Evolutionary conservation across 257 asterid genomes (phyloP).

Genomic region (Eustoma russellianum): DNA sequence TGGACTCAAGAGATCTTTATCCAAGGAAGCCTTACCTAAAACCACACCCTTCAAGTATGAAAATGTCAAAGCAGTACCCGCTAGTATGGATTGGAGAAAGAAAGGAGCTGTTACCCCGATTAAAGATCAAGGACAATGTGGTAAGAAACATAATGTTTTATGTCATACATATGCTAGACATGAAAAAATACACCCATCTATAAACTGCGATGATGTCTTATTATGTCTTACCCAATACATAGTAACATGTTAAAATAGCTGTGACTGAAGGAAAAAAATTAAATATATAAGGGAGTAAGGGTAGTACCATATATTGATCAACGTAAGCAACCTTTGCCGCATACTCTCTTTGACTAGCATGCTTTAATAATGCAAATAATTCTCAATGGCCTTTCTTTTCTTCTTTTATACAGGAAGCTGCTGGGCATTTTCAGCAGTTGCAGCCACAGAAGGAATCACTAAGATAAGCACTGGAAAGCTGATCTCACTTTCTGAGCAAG

Average conservation of each 20-base stretch:
- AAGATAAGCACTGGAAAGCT: slow-evolving; percentile 18
- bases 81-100: slow-evolving; percentile 17
- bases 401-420: slow-evolving; percentile 13
- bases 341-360: too few relatives aligned
- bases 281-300: too few relatives aligned
- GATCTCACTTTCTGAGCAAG: slow-evolving; percentile 21
- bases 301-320: too few relatives aligned
- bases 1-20: slow-evolving; percentile 9
- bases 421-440: slow-evolving; percentile 23
- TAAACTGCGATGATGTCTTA: neutral
- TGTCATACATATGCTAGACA: too few relatives aligned
- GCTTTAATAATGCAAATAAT: too few relatives aligned
- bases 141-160: slow-evolving; percentile 5
- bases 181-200: neutral
- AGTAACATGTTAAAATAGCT: too few relatives aligned
- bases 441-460: slow-evolving; percentile 20
- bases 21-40: neutral
- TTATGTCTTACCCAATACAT: too few relatives aligned
- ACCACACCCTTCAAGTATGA: slow-evolving; percentile 11
- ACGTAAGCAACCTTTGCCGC: too few relatives aligned
- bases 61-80: slow-evolving; percentile 12
- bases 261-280: too few relatives aligned
- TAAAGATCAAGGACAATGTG: slow-evolving; percentile 24
- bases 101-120: slow-evolving; percentile 19
- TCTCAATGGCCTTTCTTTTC: neutral